Percentiles rank a stretch among this genome's conserved stretches.
These are phyloP conservation scores for Pseudocercospora pini-densiflorae DNA, from an alignment of 2,329 filamentous ascomycete genomes.

Conservation along the genomic window DNA sequence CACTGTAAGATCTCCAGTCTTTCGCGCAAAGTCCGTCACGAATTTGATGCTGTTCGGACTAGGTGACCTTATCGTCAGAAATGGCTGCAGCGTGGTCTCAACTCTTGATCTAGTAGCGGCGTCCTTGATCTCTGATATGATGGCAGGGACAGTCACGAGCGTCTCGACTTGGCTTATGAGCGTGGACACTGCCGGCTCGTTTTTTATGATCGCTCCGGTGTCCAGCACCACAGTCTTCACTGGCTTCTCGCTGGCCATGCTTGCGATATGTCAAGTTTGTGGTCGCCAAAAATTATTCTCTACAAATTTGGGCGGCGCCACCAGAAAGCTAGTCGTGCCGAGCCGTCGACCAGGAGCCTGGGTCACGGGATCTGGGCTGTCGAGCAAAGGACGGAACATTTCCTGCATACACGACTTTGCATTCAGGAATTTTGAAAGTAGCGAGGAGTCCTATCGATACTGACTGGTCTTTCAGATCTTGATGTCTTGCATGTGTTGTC, in stretches of 20 bases:
- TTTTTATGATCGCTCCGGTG: conserved; percentile 90
- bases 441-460: too few species aligned
- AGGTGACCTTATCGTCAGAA: conserved; percentile 77
- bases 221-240: conserved; percentile 87
- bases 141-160: conserved; percentile 81
- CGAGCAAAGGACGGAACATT: not conserved
- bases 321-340: not conserved
- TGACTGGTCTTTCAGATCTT: too few species aligned
- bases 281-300: not conserved
- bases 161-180: conserved; percentile 76
- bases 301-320: not conserved
- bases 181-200: conserved; percentile 82
- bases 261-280: not conserved
- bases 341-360: not conserved
- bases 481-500: too few species aligned
- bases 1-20: conserved; percentile 86
- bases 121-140: conserved; percentile 87
- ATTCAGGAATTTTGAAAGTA: not conserved
- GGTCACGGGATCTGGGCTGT: not conserved
- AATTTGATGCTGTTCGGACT: conserved; percentile 76
- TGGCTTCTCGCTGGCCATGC: conserved; percentile 59
- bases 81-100: conserved; percentile 83
- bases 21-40: conserved; percentile 81
- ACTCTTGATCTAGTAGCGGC: conserved; percentile 77
- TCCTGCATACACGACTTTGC: not conserved